These are phyloP conservation scores for Brassica incana DNA, from an alignment of 345 rosid genomes.

Conservation along the genomic window DNA sequence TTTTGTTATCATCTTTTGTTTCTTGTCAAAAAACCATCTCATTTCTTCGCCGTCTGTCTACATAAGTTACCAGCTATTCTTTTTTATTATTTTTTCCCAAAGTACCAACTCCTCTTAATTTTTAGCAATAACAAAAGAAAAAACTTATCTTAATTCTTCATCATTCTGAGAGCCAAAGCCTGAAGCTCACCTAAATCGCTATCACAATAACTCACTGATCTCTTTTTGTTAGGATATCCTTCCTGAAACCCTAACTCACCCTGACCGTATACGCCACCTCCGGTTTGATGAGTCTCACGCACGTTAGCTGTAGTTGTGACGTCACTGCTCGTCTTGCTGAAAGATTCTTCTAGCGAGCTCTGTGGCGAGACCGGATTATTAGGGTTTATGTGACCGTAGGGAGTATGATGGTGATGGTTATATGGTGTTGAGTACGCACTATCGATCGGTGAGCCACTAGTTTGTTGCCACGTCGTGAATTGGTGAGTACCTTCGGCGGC, in stretches of 20 bases:
- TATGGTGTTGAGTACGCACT: conserved; percentile 34
- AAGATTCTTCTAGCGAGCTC: conserved; percentile 72
- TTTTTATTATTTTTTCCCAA: neutral
- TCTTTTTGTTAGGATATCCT: conserved; percentile 40
- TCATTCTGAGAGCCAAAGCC: conserved; percentile 83
- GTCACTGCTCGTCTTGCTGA: conserved; percentile 39
- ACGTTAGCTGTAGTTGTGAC: conserved; percentile 26
- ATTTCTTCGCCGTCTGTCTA: conserved; percentile 10
- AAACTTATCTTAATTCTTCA: conserved; percentile 53
- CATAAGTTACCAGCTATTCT: neutral
- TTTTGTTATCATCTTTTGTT: neutral
- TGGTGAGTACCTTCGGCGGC: conserved; percentile 18
- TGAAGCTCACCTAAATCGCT: conserved; percentile 79
- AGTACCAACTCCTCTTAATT: conserved; percentile 36
- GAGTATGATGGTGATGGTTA: conserved; percentile 7
- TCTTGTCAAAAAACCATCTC: conserved; percentile 4
- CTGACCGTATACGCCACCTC: conserved; percentile 22
- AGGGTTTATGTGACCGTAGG: conserved; percentile 45
- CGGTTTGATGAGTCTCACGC: conserved; percentile 26
- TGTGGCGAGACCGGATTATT: conserved; percentile 62
- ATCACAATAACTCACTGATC: conserved; percentile 40
- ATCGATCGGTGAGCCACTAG: conserved; percentile 39
- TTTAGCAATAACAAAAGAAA: conserved; percentile 24
- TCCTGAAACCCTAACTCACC: conserved; percentile 39
- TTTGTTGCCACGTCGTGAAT: conserved; percentile 31